Conservation (phyloP, 2,329 filamentous ascomycete species). For the Cytospora leucostoma region DNA sequence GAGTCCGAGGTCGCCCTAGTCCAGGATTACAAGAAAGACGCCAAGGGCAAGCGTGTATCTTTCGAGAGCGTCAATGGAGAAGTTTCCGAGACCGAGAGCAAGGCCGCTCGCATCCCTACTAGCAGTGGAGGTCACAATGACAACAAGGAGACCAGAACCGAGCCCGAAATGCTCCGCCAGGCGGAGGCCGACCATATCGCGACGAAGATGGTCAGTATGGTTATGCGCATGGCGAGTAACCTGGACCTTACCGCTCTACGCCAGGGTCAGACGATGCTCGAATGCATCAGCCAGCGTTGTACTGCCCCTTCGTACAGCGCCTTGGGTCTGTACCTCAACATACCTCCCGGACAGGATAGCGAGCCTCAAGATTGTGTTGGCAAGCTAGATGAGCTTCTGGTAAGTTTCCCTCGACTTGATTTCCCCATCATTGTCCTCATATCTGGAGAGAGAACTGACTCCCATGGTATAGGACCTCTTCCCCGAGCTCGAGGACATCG, state of each 20-base stretch:
- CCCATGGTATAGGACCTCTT: conserved; percentile 7
- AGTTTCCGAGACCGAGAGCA: not conserved
- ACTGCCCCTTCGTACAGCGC: not conserved
- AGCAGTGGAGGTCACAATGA: not conserved
- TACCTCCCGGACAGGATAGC: not conserved
- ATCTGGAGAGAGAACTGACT: not conserved
- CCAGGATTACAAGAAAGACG: not conserved
- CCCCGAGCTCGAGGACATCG: conserved; percentile 12
- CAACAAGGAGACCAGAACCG: not conserved
- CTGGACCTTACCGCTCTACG: conserved; percentile 6
- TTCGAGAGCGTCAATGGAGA: not conserved
- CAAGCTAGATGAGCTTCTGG: conserved; percentile 12
- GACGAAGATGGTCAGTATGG: not conserved
- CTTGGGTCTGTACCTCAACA: conserved; percentile 8
- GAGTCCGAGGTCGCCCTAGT: not conserved
- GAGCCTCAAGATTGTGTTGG: not conserved
- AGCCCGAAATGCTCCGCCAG: not conserved
- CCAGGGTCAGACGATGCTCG: conserved; percentile 14
- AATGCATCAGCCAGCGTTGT: conserved; percentile 8
- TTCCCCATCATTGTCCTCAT: not conserved
- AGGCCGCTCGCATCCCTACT: not conserved
- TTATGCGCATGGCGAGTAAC: not conserved
- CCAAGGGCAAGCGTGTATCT: conserved; percentile 3
- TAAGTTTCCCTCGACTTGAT: not conserved
- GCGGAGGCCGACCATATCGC: not conserved